Percentiles rank a stretch among this genome's conserved stretches.
phyloP scores from a whole-genome alignment of 306 rosid genomes.

The Ormosia semicastrata region DNA sequence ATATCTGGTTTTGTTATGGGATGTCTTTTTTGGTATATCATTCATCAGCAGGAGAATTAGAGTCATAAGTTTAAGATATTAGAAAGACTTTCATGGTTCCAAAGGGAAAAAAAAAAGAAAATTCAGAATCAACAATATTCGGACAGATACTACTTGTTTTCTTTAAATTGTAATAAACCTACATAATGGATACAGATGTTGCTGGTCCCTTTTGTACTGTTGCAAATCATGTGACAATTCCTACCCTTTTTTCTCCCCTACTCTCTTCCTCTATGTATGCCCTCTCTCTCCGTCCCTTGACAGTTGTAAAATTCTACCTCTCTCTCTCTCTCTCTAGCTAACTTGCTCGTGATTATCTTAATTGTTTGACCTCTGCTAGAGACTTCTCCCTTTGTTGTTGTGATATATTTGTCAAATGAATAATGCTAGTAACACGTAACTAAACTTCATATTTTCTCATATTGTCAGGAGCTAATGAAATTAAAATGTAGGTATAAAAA shows the following conservation, averaged over 20 bases:
- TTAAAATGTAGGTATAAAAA: neutral
- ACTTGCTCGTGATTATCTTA: constrained; percentile 56
- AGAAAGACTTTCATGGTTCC: constrained; percentile 15
- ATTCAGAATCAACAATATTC: constrained; percentile 35
- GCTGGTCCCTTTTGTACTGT: constrained; percentile 54
- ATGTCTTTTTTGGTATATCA: constrained; percentile 31
- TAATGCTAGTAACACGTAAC: too few species aligned
- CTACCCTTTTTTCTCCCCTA: constrained; percentile 19
- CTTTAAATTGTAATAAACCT: constrained; percentile 48
- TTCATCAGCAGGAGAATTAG: constrained; percentile 32
- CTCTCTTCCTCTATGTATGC: neutral
- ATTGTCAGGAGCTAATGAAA: neutral
- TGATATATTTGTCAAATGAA: neutral
- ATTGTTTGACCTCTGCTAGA: constrained; percentile 50
- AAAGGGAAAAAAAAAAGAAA: neutral
- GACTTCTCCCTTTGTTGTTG: constrained; percentile 15
- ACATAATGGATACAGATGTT: constrained; percentile 61
- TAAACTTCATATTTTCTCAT: neutral
- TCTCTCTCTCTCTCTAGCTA: constrained; percentile 26
- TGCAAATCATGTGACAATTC: constrained; percentile 64
- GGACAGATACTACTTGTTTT: constrained; percentile 44
- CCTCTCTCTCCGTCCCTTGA: constrained; percentile 26
- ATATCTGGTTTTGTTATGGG: constrained; percentile 28
- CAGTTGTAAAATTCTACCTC: constrained; percentile 44
- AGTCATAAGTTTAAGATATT: constrained; percentile 35